phyloP scores from a whole-genome alignment of 2,329 filamentous ascomycete species.

The Diaporthe sp. region DNA sequence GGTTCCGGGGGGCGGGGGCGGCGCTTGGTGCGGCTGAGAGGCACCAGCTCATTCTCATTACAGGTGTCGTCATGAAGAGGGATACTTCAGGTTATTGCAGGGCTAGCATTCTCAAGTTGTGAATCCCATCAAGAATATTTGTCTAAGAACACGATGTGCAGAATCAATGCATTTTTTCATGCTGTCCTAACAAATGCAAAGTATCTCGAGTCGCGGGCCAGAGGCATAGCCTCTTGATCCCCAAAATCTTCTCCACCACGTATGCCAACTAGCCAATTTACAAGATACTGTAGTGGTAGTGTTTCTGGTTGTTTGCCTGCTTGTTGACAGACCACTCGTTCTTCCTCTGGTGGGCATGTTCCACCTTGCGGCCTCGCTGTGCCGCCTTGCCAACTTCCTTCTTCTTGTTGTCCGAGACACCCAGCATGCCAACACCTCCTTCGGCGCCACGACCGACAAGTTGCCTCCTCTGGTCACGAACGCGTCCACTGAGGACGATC shows the following conservation, averaged over 20 bases:
- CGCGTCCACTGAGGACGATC: constrained; percentile 49
- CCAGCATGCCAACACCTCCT: constrained; percentile 81
- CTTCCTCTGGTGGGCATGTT: constrained; percentile 70
- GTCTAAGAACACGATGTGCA: background rate
- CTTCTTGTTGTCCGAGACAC: constrained; percentile 82
- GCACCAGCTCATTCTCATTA: background rate
- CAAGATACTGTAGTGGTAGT: constrained; percentile 64
- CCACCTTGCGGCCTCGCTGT: constrained; percentile 75
- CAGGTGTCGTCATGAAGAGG: background rate
- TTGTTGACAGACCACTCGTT: constrained; percentile 80
- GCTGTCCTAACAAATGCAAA: background rate
- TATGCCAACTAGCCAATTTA: constrained; percentile 47
- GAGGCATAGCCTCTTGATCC: background rate
- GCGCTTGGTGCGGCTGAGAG: background rate
- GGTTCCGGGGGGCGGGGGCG: no score
- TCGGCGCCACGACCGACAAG: constrained; percentile 74
- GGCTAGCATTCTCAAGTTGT: background rate
- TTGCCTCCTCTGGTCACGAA: constrained; percentile 61
- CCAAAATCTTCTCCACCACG: background rate
- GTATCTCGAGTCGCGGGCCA: background rate
- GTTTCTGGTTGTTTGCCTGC: constrained; percentile 79
- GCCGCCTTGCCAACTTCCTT: constrained; percentile 75
- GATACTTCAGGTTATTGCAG: background rate
- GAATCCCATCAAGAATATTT: background rate
- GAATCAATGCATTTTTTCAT: background rate